Evolutionary conservation across 148 eudicot genomes (phyloP).

Genomic region (Nyssa sinensis): DNA sequence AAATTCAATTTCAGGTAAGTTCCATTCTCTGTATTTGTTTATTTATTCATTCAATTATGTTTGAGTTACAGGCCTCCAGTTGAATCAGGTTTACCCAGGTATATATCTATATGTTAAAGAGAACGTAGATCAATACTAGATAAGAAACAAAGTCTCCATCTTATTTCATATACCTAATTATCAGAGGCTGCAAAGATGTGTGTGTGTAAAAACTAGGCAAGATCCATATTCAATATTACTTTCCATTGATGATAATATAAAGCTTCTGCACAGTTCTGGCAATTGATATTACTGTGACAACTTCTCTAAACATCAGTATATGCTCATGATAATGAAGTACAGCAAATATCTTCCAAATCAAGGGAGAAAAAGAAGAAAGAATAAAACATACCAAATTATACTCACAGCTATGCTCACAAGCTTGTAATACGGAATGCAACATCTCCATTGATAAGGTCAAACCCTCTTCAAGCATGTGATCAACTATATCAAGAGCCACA

Average conservation of each 20-base stretch:
- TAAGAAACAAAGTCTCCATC: neutral
- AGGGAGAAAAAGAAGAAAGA: conserved; percentile 1
- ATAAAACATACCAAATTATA: conserved; percentile 63
- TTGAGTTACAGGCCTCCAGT: too few species aligned
- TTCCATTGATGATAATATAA: neutral
- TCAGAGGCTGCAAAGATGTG: neutral
- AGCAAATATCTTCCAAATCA: neutral
- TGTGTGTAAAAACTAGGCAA: neutral
- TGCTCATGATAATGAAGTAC: neutral
- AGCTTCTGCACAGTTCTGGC: neutral
- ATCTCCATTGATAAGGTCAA: conserved; percentile 42
- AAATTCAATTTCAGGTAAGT: neutral
- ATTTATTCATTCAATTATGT: neutral
- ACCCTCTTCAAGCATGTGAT: conserved; percentile 62
- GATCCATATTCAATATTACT: neutral
- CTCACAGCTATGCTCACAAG: conserved; percentile 70
- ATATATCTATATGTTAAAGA: neutral
- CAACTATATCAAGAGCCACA: conserved; percentile 68
- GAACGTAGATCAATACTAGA: neutral
- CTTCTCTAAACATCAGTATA: neutral
- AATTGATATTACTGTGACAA: neutral
- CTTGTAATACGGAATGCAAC: conserved; percentile 55
- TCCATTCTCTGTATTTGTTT: neutral
- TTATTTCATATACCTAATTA: neutral
- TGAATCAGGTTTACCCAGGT: neutral